Percentiles rank a stretch among this genome's conserved stretches.
These are phyloP conservation scores for Russula brevipes DNA, from an alignment of 768 basidiomycete species.

Conservation along the genomic window DNA sequence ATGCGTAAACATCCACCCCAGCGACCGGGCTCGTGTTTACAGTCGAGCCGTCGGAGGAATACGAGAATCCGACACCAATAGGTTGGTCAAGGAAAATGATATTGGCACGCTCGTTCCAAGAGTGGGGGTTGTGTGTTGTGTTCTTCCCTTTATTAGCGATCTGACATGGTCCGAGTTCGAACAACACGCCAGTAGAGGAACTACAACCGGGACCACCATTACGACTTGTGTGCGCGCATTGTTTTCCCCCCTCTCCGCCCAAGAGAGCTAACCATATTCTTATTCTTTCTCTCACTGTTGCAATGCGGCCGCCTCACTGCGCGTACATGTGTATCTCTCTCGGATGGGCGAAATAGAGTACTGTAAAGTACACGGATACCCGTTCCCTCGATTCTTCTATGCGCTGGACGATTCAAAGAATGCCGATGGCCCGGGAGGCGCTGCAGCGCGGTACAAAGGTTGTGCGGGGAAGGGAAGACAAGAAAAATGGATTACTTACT, in stretches of 20 bases:
- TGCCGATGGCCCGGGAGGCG: not conserved
- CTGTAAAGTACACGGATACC: conserved; percentile 1
- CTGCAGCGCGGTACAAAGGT: conserved; percentile 13
- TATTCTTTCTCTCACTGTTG: not conserved
- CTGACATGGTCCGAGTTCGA: conserved; percentile 25
- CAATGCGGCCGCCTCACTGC: not conserved
- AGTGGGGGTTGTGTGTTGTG: conserved; percentile 67
- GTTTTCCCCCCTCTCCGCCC: too few species aligned
- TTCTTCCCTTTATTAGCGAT: conserved; percentile 41
- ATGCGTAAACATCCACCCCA: conserved; percentile 85
- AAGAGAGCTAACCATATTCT: not conserved
- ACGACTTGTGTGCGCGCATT: not conserved
- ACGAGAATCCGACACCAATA: conserved; percentile 87
- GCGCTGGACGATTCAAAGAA: not conserved
- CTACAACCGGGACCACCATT: conserved; percentile 58
- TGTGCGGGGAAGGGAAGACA: not conserved
- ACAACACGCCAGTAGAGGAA: conserved; percentile 27
- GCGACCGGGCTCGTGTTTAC: conserved; percentile 81
- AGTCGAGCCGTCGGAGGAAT: conserved; percentile 64
- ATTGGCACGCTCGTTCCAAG: conserved; percentile 82
- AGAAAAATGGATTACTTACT: conserved; percentile 39
- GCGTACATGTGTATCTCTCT: not conserved
- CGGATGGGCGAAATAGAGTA: not conserved
- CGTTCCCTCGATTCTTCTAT: conserved; percentile 6
- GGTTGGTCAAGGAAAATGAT: conserved; percentile 77